Evolutionary conservation across 2,329 filamentous ascomycete genomes (phyloP).

Genomic region (Pseudogymnoascus sp.): DNA sequence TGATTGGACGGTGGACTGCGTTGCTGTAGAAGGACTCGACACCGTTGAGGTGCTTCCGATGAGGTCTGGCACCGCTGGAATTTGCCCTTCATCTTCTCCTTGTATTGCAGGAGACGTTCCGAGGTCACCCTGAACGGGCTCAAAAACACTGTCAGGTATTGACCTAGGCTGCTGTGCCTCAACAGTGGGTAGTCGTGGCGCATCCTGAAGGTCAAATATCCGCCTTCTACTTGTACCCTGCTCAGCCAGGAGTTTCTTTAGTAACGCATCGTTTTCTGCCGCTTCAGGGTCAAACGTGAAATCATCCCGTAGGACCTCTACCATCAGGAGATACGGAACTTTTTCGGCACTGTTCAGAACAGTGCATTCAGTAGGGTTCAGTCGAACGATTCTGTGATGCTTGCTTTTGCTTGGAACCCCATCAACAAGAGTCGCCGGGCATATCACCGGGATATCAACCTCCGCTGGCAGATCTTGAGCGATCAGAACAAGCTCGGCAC

Average conservation of each 20-base stretch:
- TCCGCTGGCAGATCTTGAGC: constrained; percentile 76
- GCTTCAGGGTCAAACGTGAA: constrained; percentile 76
- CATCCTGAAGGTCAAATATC: constrained; percentile 64
- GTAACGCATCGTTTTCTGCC: constrained; percentile 61
- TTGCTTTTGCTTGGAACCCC: constrained; percentile 67
- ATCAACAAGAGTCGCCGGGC: constrained; percentile 65
- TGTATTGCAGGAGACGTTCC: constrained; percentile 65
- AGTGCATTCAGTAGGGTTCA: constrained; percentile 78
- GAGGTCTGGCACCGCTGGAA: constrained; percentile 25
- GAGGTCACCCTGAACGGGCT: constrained; percentile 72
- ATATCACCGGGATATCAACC: constrained; percentile 76
- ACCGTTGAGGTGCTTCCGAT: constrained; percentile 30
- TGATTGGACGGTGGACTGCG: constrained; percentile 43
- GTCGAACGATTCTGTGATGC: constrained; percentile 74
- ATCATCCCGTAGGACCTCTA: constrained; percentile 73
- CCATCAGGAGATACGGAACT: constrained; percentile 78
- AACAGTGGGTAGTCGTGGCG: constrained; percentile 43
- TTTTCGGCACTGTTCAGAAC: constrained; percentile 82
- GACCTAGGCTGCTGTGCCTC: constrained; percentile 12
- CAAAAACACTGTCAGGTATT: constrained; percentile 66
- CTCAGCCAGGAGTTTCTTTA: constrained; percentile 50
- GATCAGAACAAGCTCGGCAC: constrained; percentile 74
- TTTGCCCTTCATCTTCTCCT: constrained; percentile 40
- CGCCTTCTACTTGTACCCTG: constrained; percentile 48
- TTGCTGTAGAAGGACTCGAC: constrained; percentile 52